Base-by-base conservation (phyloP, 495 filamentous ascomycete species). In the Chaetomium cochliodes region DNA sequence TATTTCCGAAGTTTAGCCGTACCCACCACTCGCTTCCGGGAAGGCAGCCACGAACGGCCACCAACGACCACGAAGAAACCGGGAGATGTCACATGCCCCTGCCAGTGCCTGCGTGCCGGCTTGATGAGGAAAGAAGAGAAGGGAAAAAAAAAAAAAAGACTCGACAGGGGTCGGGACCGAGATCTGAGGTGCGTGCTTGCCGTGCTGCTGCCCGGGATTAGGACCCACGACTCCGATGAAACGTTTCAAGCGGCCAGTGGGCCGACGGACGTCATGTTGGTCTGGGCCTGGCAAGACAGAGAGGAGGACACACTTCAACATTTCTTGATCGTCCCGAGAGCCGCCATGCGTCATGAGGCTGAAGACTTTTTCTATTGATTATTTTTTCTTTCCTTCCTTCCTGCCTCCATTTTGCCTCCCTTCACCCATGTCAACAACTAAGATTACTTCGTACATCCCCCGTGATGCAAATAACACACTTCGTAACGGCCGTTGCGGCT, bases 1-100 rank as follows among this genome's bases (percentile, higher is more conserved):
- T 46, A 64, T 58, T 64, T 57, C 62, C 62, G 62, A 64, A 5
- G 62, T 64, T 64, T 64, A 58, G n/a, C 62, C 62, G 18, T 55
- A n/a, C 33, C 54, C 53, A 30, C 53, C 13, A n/a, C 62, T 63
- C 60, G 60, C 50, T 63, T 63, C 60, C 60, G 39, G 60, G 25
- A 50, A 53, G 4, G 49, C 47, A 37, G 9, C 5, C 33, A 37
- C 33, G 33, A 37, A 37, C 33, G 33, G 11, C 33, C 59, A 62
- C 16, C 47, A 41, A 37, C 59, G 4, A 41, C 5, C 5, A 23
- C 59, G 9, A 26, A 8, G 3, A 28, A 9, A 26, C 30, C 13
- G 33, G 22, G 39, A 47, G 41, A 50, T 44, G 46, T 60, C 58
- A 60, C 58, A 49, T 49, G 26, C 39, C 58, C 58, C 58, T 44